Conservation (phyloP, 2,329 filamentous ascomycete species). For the Camillea tinctor region DNA sequence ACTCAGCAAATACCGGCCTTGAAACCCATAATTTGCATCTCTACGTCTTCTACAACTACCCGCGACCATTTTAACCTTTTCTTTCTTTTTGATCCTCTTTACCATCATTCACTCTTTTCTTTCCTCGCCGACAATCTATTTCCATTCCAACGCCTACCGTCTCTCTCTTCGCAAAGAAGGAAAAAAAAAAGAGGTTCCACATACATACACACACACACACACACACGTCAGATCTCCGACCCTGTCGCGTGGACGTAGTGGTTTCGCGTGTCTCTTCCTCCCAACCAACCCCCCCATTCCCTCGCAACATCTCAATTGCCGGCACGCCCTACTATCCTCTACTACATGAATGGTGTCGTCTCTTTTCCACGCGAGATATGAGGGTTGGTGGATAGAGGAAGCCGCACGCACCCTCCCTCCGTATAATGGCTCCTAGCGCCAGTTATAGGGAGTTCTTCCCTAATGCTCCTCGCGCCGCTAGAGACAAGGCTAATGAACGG, state of each 20-base stretch:
- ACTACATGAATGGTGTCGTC: constrained; percentile 38
- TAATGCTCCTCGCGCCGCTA: constrained; percentile 67
- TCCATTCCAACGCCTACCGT: constrained; percentile 13
- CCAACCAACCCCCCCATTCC: constrained; percentile 7
- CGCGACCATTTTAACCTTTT: constrained; percentile 22
- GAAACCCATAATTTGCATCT: constrained; percentile 8
- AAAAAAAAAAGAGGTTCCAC: constrained; percentile 9
- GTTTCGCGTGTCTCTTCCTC: constrained; percentile 31
- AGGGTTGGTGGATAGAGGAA: constrained; percentile 55
- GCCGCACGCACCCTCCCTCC: constrained; percentile 52
- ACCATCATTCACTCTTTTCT: constrained; percentile 11
- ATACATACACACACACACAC: constrained; percentile 3
- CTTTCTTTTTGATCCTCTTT: no score
- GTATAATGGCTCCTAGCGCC: constrained; percentile 71
- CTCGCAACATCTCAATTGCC: constrained; percentile 23
- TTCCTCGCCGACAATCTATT: constrained; percentile 12
- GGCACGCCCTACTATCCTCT: constrained; percentile 12
- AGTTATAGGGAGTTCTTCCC: constrained; percentile 87
- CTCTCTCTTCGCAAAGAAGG: constrained; percentile 20
- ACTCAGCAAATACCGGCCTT: constrained; percentile 10
- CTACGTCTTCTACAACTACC: constrained; percentile 12
- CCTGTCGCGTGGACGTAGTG: constrained; percentile 36
- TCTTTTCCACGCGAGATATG: constrained; percentile 45
- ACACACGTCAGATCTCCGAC: constrained; percentile 35
- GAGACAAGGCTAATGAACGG: constrained; percentile 59